Base-by-base conservation (phyloP, 768 basidiomycete genomes). In the Tricholoma bakamatsutake region DNA sequence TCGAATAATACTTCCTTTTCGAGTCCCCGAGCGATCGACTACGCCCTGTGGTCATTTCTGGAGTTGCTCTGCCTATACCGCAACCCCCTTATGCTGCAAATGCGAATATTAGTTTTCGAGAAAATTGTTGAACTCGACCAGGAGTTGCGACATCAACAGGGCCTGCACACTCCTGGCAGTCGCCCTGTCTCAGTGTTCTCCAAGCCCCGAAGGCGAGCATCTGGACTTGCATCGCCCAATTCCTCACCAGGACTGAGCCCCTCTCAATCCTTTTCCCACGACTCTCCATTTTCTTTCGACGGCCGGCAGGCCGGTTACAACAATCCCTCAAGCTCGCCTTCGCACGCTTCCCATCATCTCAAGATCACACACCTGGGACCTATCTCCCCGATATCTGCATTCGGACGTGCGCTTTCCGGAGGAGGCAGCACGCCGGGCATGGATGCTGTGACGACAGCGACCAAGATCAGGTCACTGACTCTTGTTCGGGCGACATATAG, bases 21-120 rank as follows among this genome's bases (percentile, higher is more conserved):
- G 28, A 70, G 68, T 40, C 87, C 87, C 3, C 76, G 86, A 28
- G 70, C 86, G 24, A 71, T 88, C 5, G 89, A 91, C 65, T 90
- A 88, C 60, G 70, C 81, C 8, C 72, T 85, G 1, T 90, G 88
- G 88, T 90, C 88, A 3, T 66, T 84, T 28, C 69, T 90, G 27
- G 85, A 89, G 61, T 75, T 87, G 53, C 66, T 87, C 15, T 86
- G 82, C 59, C 75, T 81, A 1, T 80, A 78, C 61, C 77, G 85
- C 15, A 82, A 71, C 37, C 87, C 88, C 0, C 73, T 91, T 28
- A 70, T 79, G 52, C 69, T 86, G 28, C 87, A 88, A 59, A 75
- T 90, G 70, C 84, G 84, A 24, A 69, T 82, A 2, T 78, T 88
- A 56, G 71, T 80, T n/a, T 79, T 80, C 60, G 85, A 87, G 66